Conservation (phyloP, 2,329 filamentous ascomycete genomes). For the Fusarium neocosmosporiellum region DNA sequence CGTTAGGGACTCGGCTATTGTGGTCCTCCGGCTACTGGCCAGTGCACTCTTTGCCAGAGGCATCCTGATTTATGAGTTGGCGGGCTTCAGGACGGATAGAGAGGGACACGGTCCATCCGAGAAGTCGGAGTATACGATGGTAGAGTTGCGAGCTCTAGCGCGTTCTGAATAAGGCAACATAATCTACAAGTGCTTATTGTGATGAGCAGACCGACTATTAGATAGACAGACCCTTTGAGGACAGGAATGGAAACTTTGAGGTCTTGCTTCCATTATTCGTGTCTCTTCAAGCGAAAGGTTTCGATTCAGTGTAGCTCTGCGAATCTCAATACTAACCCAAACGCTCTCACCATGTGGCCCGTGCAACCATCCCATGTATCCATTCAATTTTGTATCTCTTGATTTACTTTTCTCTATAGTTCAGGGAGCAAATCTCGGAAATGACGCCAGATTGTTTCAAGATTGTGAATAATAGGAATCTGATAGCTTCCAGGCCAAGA, state of each 20-base stretch:
- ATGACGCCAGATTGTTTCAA: neutral
- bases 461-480: neutral
- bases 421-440: neutral
- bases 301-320: neutral
- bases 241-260: accelerated
- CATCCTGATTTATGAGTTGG: constrained; percentile 23
- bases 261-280: neutral
- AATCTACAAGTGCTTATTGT: neutral
- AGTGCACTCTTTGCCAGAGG: constrained; percentile 20
- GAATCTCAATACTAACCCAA: neutral
- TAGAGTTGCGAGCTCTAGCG: neutral
- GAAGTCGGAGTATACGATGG: neutral
- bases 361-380: neutral
- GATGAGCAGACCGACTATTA: neutral
- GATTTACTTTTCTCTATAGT: neutral
- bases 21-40: constrained; percentile 19
- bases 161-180: neutral
- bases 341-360: neutral
- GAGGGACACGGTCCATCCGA: neutral
- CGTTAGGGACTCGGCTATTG: constrained; percentile 20
- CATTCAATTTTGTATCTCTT: neutral
- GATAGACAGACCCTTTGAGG: neutral
- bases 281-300: neutral
- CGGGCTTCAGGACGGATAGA: constrained; percentile 11
- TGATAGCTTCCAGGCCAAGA: neutral